These are phyloP conservation scores for Epichloe typhina DNA, from an alignment of 2,329 filamentous ascomycete species.

Conservation along the genomic window DNA sequence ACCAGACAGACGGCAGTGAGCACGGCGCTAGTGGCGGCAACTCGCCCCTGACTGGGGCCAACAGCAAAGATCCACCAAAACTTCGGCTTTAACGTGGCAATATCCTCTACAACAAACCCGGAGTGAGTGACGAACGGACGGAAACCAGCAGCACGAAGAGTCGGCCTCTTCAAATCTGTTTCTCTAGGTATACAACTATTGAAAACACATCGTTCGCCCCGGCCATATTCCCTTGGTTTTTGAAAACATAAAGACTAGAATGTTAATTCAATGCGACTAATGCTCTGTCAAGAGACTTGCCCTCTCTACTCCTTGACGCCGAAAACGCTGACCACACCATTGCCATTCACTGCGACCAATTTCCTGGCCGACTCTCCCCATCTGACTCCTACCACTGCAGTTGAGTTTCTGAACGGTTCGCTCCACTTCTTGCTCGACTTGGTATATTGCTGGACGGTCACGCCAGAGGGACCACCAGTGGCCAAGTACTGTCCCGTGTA, in stretches of 20 bases:
- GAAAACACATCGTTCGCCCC: neutral
- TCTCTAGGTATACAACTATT: slow-evolving; percentile 1
- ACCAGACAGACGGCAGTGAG: neutral
- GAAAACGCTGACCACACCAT: slow-evolving; percentile 64
- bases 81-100: neutral
- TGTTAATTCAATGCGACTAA: neutral
- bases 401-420: slow-evolving; percentile 66
- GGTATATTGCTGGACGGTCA: slow-evolving; percentile 80
- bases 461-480: slow-evolving; percentile 62
- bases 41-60: neutral
- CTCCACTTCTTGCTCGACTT: slow-evolving; percentile 84
- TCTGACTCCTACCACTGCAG: slow-evolving; percentile 56
- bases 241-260: neutral
- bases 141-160: neutral
- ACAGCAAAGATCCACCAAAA: neutral
- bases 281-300: neutral
- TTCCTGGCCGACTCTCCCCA: slow-evolving; percentile 70
- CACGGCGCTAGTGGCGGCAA: neutral
- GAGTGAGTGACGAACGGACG: neutral
- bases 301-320: slow-evolving; percentile 33
- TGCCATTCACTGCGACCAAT: slow-evolving; percentile 59
- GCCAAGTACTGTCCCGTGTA: slow-evolving; percentile 91
- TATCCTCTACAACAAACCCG: neutral
- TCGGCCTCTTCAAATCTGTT: neutral
- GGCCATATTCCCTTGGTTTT: neutral